phyloP scores from a whole-genome alignment of 495 filamentous ascomycete species.

The Parmelia sp. region DNA sequence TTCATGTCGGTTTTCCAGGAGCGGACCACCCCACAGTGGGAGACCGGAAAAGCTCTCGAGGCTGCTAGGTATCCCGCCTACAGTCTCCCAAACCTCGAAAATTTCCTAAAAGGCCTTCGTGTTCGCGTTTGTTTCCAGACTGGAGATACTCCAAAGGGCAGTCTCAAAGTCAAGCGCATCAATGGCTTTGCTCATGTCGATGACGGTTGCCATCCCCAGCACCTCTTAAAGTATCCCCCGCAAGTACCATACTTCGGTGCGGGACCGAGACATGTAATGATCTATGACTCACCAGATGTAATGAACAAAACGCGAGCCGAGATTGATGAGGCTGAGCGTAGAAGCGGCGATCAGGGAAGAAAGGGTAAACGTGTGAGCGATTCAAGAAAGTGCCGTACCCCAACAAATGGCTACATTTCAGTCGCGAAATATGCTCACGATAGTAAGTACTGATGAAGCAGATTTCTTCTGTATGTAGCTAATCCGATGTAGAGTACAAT shows the following conservation, averaged over 20 bases:
- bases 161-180: background rate
- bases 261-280: background rate
- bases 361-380: no score
- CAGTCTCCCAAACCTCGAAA: no score
- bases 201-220: background rate
- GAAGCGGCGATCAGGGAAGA: no score
- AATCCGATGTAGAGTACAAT: background rate
- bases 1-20: background rate
- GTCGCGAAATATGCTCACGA: background rate
- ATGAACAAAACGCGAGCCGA: background rate
- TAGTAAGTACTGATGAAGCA: background rate
- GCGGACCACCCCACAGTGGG: background rate
- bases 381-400: no score
- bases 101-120: no score
- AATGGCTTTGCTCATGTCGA: background rate
- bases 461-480: background rate
- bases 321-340: background rate
- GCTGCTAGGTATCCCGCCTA: background rate
- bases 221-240: background rate
- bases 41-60: background rate
- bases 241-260: background rate
- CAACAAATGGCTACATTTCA: no score
- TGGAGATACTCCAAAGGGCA: no score
- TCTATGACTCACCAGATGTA: background rate
- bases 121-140: no score